phyloP scores from a whole-genome alignment of 345 rosid genomes.

The Triadica sebifera region DNA sequence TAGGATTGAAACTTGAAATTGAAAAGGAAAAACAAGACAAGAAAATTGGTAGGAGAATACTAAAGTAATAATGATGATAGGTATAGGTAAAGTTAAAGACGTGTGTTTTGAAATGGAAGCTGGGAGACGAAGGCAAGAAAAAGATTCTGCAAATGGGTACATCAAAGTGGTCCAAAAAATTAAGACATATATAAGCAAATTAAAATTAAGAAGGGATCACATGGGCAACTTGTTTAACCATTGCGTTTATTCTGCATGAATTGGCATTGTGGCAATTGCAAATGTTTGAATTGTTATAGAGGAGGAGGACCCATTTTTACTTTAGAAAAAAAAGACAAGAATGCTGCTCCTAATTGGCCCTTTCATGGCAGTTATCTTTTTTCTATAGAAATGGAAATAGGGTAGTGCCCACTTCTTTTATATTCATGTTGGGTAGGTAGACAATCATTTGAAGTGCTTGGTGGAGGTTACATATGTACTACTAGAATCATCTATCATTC shows the following conservation, averaged over 20 bases:
- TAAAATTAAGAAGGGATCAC: slow-evolving; percentile 41
- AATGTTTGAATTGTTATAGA: too few species aligned
- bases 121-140: background rate
- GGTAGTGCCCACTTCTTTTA: background rate
- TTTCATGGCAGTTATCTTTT: background rate
- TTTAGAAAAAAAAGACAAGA: too few species aligned
- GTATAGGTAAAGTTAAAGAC: background rate
- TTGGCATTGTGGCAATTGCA: too few species aligned
- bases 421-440: background rate
- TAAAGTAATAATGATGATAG: background rate
- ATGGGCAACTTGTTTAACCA: slow-evolving; percentile 34
- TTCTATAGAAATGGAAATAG: background rate
- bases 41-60: background rate
- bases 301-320: slow-evolving; percentile 26
- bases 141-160: slow-evolving; percentile 22
- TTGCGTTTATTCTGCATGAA: slow-evolving; percentile 22
- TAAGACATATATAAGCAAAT: background rate
- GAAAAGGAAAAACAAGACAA: background rate
- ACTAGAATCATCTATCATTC: too few species aligned
- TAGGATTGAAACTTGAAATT: background rate
- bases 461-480: too few species aligned
- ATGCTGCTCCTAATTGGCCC: slow-evolving; percentile 1
- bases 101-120: background rate
- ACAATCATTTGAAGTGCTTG: background rate
- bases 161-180: slow-evolving; percentile 46